Evolutionary conservation across 108 stramenopile genomes (phyloP), one percentile per base, ranked within the genome.

Genomic region (Nitzschia sp.): DNA sequence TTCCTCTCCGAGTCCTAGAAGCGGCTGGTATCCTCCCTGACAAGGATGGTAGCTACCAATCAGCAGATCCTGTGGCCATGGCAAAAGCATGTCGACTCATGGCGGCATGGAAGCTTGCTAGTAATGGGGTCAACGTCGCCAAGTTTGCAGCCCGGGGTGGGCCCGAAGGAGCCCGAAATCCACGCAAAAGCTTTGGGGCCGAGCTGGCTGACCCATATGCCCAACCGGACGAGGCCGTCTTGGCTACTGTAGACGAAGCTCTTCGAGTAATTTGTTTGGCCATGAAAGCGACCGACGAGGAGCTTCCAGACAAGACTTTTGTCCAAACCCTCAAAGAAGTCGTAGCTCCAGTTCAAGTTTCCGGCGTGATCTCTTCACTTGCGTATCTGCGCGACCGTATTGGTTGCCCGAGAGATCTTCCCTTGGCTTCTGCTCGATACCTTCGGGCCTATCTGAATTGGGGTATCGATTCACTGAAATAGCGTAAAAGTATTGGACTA

Each of bases 171-270:
- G 62, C 88, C 32, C 72, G 77, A 48, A 94, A 94, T 66, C 85
- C 87, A 21, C 82, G 92, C 53, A 91, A 89, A 61, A 72, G 81
- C 19, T 94, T 94, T 79, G 87, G 85, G 13, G 92, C 92, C 18
- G 79, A 83, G 63, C 66, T 94, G 31, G 92, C 92, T 1, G 92
- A 94, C 75, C 92, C 92, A 0, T 94, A 94, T 56, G 89, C 89
- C 13, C 76, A 64, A 0, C 49, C 88, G 0, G 92, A 94, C 60
- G 59, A 71, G 13, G 46, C 61, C 8, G 26, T 89, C 19, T 28
- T 77, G 18, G 82, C 79, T 11, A 57, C 57, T 11, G 90, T 89
- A 15, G 90, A 94, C 31, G 68, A 47, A 1, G 88, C 83, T 1
- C 73, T 94, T 17, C 79, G 86, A 54, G 76, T 78, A 4, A 65